Evolutionary conservation across 192 early-diverging fungal genomes (phyloP), one percentile per base, ranked within the genome.

Genomic region (Pecoramyces ruminantium): DNA sequence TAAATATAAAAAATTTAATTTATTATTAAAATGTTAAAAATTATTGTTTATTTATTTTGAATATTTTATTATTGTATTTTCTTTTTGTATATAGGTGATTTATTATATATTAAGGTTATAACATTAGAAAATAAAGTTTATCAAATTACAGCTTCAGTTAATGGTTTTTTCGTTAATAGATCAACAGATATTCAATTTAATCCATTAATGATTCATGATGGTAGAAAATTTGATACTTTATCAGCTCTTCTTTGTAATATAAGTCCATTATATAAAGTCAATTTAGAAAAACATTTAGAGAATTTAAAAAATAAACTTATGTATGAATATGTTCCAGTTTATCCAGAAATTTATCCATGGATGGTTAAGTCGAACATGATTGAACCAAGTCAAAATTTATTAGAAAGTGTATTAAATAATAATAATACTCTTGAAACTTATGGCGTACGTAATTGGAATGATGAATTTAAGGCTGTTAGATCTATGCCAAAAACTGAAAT

Each of bases 391-490:
- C 92, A 94, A 38, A 88, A 88, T 28, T 83, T 93, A 38, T 93
- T 94, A 82, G 82, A 87, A 21, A 85, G 90, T 39, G 84, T 95
- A 14, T 86, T 87, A 80, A 25, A 16, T 30, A 39, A 79, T 79
- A 18, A 6, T 5, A 38, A 79, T n/a, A 79, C 38, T n/a, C 78
- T 38, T 38, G 78, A 39, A 28, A 30, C 38, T 8, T 91, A 90
- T 30, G 87, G 90, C 30, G 80, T 93, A 79, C 93, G 95, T 78
- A 97, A 98, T 83, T 99, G 96, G 96, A 98, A 99, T 85, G 97
- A 99, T 81, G 96, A 99, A 84, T 84, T 97, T 29, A 95, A 97
- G 86, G 89, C 91, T 18, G 93, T 94, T 38, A 91, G 94, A 38
- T 95, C 96, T 81, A 88, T 98, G 81, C 95, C 96, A 6, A 87